phyloP scores from a whole-genome alignment of 768 basidiomycete species.

The Sutorius australiensis region DNA sequence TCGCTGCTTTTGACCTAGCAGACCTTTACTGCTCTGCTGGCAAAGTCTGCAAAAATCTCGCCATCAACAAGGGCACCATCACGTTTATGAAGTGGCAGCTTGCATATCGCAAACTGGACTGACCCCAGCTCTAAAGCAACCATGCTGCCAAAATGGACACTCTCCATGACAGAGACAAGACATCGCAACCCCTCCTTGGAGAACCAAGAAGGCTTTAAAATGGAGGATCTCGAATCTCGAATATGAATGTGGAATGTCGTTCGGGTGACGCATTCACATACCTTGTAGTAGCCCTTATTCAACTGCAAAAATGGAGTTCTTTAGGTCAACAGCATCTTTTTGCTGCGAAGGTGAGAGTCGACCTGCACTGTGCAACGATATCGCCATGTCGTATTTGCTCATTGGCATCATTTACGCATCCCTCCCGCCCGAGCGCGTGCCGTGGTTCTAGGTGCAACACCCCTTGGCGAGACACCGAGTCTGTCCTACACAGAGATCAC shows the following conservation, averaged over 20 bases:
- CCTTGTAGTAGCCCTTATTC: conserved; percentile 56
- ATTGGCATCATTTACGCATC: conserved; percentile 77
- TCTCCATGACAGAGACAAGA: conserved; percentile 75
- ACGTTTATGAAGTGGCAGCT: conserved; percentile 59
- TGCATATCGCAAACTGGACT: conserved; percentile 55
- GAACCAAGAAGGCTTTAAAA: conserved; percentile 59
- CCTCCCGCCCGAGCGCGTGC: conserved; percentile 68
- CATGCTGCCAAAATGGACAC: conserved; percentile 81
- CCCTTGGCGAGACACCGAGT: conserved; percentile 37
- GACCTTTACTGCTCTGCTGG: conserved; percentile 50
- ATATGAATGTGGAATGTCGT: conserved; percentile 85
- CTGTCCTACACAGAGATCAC: conserved; percentile 53
- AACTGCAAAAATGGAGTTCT: conserved; percentile 45
- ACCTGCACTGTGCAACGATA: conserved; percentile 67
- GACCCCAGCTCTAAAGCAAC: conserved; percentile 67
- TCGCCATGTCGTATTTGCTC: conserved; percentile 79
- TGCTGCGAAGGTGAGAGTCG: conserved; percentile 40
- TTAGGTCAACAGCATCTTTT: conserved; percentile 43
- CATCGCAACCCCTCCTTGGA: conserved; percentile 65
- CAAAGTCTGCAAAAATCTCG: conserved; percentile 43
- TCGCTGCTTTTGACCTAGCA: conserved; percentile 64
- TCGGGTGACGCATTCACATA: conserved; percentile 79
- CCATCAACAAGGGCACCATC: conserved; percentile 45
- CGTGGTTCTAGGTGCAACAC: conserved; percentile 82
- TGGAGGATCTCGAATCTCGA: conserved; percentile 76